Evolutionary conservation across 2,329 filamentous ascomycete species (phyloP).

Genomic region (Thyridium curvatum): DNA sequence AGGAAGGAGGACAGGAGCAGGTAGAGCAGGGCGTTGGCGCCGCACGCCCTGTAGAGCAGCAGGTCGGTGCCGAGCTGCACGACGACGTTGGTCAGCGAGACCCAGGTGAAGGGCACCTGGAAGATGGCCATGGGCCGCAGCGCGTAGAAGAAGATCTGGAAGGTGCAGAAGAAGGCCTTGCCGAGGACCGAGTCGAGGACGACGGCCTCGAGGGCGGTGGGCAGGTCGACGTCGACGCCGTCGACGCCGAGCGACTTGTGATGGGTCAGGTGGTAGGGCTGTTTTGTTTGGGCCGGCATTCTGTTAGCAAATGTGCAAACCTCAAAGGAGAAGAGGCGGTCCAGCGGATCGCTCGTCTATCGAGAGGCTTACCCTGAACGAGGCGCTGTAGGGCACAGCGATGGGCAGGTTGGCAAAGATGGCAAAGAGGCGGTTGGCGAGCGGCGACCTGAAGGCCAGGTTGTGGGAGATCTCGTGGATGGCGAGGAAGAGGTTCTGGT

Average conservation of each 20-base stretch:
- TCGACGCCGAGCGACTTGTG: conserved; percentile 98
- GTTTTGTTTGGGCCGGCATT: conserved; percentile 3
- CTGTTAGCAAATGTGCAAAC: not conserved
- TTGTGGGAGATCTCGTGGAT: conserved; percentile 99
- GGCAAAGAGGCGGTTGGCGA: conserved; percentile 78
- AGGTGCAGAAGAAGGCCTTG: conserved; percentile 98
- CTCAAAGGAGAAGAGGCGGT: not conserved
- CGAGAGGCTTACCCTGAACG: conserved; percentile 64
- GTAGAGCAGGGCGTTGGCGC: conserved; percentile 67
- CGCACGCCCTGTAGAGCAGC: conserved; percentile 54
- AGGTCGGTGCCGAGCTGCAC: conserved; percentile 76
- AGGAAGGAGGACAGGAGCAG: conserved; percentile 86
- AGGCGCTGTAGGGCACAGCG: conserved; percentile 90
- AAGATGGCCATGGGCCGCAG: conserved; percentile 93
- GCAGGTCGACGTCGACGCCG: conserved; percentile 91
- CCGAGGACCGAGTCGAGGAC: conserved; percentile 92
- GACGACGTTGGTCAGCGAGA: conserved; percentile 77
- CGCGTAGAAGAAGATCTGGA: conserved; percentile 98
- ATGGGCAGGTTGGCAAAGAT: conserved; percentile 95
- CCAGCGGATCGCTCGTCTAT: no score
- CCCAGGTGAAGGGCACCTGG: conserved; percentile 75
- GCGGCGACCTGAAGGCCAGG: conserved; percentile 76
- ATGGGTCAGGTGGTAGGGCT: conserved; percentile 96
- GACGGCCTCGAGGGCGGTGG: conserved; percentile 83
- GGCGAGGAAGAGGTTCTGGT: conserved; percentile 96